Conservation (phyloP, 1,284 basidiomycete genomes). For the Baeospora myosura region DNA sequence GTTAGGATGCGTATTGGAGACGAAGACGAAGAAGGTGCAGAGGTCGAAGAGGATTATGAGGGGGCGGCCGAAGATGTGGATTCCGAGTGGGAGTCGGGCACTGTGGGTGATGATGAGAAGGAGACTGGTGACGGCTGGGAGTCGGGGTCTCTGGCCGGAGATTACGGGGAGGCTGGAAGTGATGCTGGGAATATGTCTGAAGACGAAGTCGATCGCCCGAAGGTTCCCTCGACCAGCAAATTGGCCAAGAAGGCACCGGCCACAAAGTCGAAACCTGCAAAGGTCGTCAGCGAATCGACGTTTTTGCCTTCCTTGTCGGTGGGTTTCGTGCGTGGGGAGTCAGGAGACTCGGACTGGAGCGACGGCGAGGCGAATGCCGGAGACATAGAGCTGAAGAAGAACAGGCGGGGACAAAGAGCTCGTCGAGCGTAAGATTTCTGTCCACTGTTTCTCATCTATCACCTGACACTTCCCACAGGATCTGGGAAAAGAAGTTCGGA, state of each 20-base stretch:
- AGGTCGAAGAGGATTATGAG: conserved; percentile 17
- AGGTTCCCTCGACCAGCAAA: conserved; percentile 6
- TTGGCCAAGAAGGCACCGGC: conserved; percentile 8
- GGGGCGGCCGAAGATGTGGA: conserved; percentile 26
- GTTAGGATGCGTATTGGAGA: conserved; percentile 26
- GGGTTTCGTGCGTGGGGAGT: conserved; percentile 77
- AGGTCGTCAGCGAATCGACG: conserved; percentile 40
- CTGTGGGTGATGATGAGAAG: conserved; percentile 28
- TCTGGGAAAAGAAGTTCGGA: conserved; percentile 97
- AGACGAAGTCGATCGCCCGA: conserved; percentile 16
- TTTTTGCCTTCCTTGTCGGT: conserved; percentile 86
- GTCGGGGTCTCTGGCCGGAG: conserved; percentile 30
- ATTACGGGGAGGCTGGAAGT: neutral
- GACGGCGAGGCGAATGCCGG: conserved; percentile 56
- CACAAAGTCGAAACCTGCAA: conserved; percentile 20
- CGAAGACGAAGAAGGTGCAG: conserved; percentile 20
- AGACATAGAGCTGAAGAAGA: conserved; percentile 64
- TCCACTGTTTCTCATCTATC: conserved; percentile 5
- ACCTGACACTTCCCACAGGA: conserved; percentile 39
- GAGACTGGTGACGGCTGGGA: conserved; percentile 32
- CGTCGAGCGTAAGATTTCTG: conserved; percentile 71
- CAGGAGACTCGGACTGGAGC: conserved; percentile 73
- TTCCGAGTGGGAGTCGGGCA: conserved; percentile 59
- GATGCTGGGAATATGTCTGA: conserved; percentile 13
- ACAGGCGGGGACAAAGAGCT: conserved; percentile 86